phyloP scores from a whole-genome alignment of 495 filamentous ascomycete species.

The Penicillium coprophilum region DNA sequence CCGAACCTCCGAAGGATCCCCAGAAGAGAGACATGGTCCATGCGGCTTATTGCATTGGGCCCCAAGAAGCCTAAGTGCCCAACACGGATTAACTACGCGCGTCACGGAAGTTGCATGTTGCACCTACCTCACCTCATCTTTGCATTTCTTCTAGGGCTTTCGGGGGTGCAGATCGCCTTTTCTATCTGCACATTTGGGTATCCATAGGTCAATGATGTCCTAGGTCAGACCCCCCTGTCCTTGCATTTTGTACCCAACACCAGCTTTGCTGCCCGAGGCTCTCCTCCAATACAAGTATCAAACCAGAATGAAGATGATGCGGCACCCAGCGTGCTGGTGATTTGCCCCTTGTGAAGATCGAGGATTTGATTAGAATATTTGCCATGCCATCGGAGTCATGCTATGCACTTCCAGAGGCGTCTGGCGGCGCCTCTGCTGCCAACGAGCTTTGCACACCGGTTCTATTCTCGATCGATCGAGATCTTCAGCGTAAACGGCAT shows the following conservation, averaged over 20 bases:
- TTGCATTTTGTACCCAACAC: slow-evolving; percentile 33
- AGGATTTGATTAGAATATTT: slow-evolving; percentile 20
- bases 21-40: slow-evolving; percentile 20
- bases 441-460: slow-evolving; percentile 16
- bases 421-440: slow-evolving; percentile 16
- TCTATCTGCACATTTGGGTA: slow-evolving; percentile 16
- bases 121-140: slow-evolving; percentile 25
- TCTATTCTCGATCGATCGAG: slow-evolving; percentile 24
- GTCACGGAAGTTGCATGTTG: slow-evolving; percentile 22
- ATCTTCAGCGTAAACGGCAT: slow-evolving; percentile 16
- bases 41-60: slow-evolving; percentile 28
- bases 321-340: slow-evolving; percentile 1
- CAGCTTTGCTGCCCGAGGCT: slow-evolving; percentile 42
- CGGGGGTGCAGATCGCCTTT: slow-evolving; percentile 22
- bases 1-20: slow-evolving; percentile 6
- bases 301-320: slow-evolving; percentile 21
- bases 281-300: slow-evolving; percentile 6
- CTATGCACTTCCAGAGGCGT: slow-evolving; percentile 16
- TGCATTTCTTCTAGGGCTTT: slow-evolving; percentile 9
- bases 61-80: slow-evolving; percentile 12
- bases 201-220: slow-evolving; percentile 16
- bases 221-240: slow-evolving; percentile 12
- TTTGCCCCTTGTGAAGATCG: slow-evolving; percentile 18
- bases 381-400: slow-evolving; percentile 5
- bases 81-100: background rate